phyloP scores from a whole-genome alignment of 2,329 filamentous ascomycete species.

The Teratosphaeria epicoccoides region DNA sequence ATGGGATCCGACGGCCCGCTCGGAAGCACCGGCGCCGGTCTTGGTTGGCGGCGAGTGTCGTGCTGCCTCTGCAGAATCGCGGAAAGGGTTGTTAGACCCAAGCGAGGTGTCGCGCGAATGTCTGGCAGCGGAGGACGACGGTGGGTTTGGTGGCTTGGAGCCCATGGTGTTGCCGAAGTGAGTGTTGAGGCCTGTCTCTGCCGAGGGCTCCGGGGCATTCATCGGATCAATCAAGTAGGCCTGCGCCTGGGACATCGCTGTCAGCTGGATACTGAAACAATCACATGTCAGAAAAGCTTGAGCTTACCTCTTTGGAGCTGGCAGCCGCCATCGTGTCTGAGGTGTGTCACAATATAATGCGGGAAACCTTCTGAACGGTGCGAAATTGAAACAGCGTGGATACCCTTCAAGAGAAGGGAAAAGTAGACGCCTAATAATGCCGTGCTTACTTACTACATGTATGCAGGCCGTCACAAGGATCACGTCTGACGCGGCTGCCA shows the following conservation, averaged over 20 bases:
- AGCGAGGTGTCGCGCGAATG: constrained; percentile 24
- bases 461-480: neutral
- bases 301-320: constrained; percentile 5
- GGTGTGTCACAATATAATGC: too few relatives aligned
- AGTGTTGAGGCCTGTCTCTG: constrained; percentile 55
- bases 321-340: neutral
- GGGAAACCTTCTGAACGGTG: neutral
- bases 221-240: constrained; percentile 61
- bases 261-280: neutral
- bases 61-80: constrained; percentile 12
- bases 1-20: constrained; percentile 36
- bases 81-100: constrained; percentile 36
- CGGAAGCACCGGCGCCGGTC: constrained; percentile 37
- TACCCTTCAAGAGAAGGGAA: neutral
- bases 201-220: constrained; percentile 54
- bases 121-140: constrained; percentile 21
- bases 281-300: neutral
- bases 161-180: constrained; percentile 43
- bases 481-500: constrained; percentile 1
- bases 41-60: constrained; percentile 14
- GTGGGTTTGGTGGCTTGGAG: constrained; percentile 18
- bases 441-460: neutral
- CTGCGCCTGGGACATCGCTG: constrained; percentile 8
- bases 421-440: neutral
- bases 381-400: neutral